Evolutionary conservation across 352 stramenopile genomes (phyloP), one percentile per base, ranked within the genome.

Genomic region (Globisporangium abappressorium): DNA sequence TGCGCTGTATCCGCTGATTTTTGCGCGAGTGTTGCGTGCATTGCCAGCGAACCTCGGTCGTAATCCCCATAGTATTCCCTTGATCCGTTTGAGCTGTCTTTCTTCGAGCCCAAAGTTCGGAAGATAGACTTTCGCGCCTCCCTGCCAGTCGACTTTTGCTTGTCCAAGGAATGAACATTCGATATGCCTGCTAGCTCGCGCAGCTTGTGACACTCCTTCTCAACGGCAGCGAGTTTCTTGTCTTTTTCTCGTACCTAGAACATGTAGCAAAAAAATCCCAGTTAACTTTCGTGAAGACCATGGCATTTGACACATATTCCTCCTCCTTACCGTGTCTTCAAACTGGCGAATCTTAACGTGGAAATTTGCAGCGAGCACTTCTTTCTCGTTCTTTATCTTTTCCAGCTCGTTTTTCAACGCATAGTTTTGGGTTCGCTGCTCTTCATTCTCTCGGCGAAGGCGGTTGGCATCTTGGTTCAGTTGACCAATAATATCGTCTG

Each of bases 311-410:
- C 15, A 7, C 8, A 12, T 46, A 2, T 47, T 43, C 26, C 11
- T 20, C 18, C 46, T 11, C 30, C 68, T 34, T 70, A 90, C 83
- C 58, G 69, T 77, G 51, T 93, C 82, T 62, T 94, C 83, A 11
- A 85, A 80, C 26, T 89, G 80, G n/a, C 83, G 84, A 53, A 95
- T 87, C 65, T 94, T 94, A 65, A 96, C 82, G 69, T 93, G 86
- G 43, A 90, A 90, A 24, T 93, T 94, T 1, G 83, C 88, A 0
- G 79, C 76, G 15, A 85, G 54, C 11, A 94, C 72, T 54, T 92
- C 90, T 70, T 95, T 92, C 24, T 94, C 86, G 53, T 82, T 91
- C 53, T 87, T 88, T 18, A 94, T 62, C 14, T 76, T 72, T 34
- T 70, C 64, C 22, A 70, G n/a, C 14, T 94, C 86, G 55, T 83